Conservation (phyloP, 768 basidiomycete species). For the Gloeophyllum trabeum region DNA sequence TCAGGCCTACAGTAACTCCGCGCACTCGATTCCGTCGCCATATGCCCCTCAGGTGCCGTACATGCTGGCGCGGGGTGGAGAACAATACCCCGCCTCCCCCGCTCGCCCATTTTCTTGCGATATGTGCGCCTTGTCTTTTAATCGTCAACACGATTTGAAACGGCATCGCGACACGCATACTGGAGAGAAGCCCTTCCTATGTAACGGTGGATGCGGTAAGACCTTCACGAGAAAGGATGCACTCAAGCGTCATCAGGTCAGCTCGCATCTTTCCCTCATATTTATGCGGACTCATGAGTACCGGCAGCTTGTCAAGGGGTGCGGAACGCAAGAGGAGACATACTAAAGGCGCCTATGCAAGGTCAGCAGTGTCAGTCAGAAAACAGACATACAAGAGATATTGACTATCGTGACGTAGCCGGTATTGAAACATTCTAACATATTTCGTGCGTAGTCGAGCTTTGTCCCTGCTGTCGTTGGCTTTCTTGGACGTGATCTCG, state of each 20-base stretch:
- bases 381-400: too few relatives aligned
- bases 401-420: too few relatives aligned
- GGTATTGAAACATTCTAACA: too few relatives aligned
- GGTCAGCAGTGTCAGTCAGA: too few relatives aligned
- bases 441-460: too few relatives aligned
- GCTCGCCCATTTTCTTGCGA: slow-evolving; percentile 27
- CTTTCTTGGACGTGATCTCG: too few relatives aligned
- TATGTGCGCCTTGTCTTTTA: slow-evolving; percentile 73
- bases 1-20: too few relatives aligned
- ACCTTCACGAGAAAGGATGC: slow-evolving; percentile 84
- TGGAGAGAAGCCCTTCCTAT: slow-evolving; percentile 75
- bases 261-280: slow-evolving; percentile 10
- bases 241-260: slow-evolving; percentile 74
- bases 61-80: slow-evolving; percentile 10
- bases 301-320: slow-evolving; percentile 71
- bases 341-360: too few relatives aligned
- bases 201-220: slow-evolving; percentile 79
- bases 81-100: slow-evolving; percentile 26
- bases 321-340: slow-evolving; percentile 53
- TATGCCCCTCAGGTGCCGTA: slow-evolving; percentile 13
- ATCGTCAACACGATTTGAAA: slow-evolving; percentile 78
- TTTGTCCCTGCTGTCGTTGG: too few relatives aligned
- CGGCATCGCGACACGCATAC: slow-evolving; percentile 79
- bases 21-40: slow-evolving; percentile 5
- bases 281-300: too few relatives aligned